Conservation (phyloP, 495 filamentous ascomycete species). For the Xylaria cubensis region DNA sequence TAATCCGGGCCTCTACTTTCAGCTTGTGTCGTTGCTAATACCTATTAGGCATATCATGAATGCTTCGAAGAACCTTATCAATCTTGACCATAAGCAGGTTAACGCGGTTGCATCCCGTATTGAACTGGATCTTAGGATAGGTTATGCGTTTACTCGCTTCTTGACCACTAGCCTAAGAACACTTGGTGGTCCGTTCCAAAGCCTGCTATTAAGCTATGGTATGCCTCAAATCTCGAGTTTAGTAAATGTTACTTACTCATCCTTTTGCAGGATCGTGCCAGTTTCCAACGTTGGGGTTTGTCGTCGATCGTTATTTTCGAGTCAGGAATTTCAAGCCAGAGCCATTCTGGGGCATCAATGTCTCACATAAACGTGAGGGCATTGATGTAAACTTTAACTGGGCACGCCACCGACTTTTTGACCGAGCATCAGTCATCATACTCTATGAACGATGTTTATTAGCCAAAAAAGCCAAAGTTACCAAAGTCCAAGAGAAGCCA, state of each 20-base stretch:
- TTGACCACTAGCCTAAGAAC: constrained; percentile 75
- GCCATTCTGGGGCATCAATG: constrained; percentile 88
- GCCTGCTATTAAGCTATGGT: constrained; percentile 87
- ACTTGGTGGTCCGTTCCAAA: constrained; percentile 66
- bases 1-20: constrained; percentile 27
- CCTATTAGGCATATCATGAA: constrained; percentile 74
- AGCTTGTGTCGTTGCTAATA: constrained; percentile 28
- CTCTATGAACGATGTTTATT: constrained; percentile 83
- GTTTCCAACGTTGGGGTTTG: constrained; percentile 95
- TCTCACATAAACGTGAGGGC: constrained; percentile 76
- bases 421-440: constrained; percentile 79
- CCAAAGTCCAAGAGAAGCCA: constrained; percentile 83
- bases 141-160: constrained; percentile 90
- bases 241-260: constrained; percentile 4
- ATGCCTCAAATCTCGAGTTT: constrained; percentile 35
- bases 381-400: constrained; percentile 87
- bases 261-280: constrained; percentile 79
- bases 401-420: constrained; percentile 84
- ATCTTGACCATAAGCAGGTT: constrained; percentile 84
- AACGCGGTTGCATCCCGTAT: constrained; percentile 89
- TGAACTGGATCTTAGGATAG: constrained; percentile 90
- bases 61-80: constrained; percentile 76
- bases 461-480: constrained; percentile 80
- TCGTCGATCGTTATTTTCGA: constrained; percentile 92
- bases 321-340: constrained; percentile 95